These are phyloP conservation scores for Helianthus tuberosus DNA, from an alignment of 129 eudicot species.

Conservation along the genomic window DNA sequence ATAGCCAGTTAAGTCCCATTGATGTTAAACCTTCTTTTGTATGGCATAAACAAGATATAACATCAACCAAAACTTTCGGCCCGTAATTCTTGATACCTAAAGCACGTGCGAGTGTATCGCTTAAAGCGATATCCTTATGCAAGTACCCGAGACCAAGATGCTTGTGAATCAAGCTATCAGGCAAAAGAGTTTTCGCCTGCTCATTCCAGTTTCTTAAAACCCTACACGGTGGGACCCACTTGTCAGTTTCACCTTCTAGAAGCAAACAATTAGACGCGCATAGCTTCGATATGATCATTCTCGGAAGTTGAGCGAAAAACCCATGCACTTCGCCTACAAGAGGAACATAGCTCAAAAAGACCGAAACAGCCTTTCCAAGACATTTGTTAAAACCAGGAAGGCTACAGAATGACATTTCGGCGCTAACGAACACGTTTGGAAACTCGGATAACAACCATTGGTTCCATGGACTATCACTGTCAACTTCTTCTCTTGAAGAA, in stretches of 20 bases:
- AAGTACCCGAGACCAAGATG: constrained; percentile 89
- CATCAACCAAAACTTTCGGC: constrained; percentile 56
- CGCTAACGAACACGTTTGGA: constrained; percentile 71
- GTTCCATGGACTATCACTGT: constrained; percentile 89
- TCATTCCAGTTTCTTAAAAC: constrained; percentile 85
- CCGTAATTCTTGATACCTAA: constrained; percentile 79
- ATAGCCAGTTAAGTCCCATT: constrained; percentile 76
- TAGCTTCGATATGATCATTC: constrained; percentile 76
- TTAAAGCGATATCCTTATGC: constrained; percentile 60
- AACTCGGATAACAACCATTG: constrained; percentile 84
- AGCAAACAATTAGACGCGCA: constrained; percentile 76
- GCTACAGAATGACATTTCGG: constrained; percentile 63
- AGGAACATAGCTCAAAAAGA: constrained; percentile 82
- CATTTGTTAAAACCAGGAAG: constrained; percentile 63
- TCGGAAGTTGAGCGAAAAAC: constrained; percentile 82
- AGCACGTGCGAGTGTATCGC: constrained; percentile 74
- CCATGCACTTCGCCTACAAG: constrained; percentile 92
- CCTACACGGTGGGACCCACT: constrained; percentile 91
- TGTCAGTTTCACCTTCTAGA: constrained; percentile 49
- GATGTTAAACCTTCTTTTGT: constrained; percentile 55
- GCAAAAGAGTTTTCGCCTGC: constrained; percentile 55
- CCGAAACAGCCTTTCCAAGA: constrained; percentile 68
- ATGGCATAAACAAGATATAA: constrained; percentile 57
- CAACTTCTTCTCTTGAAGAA: constrained; percentile 96
- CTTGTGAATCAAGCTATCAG: constrained; percentile 68